Evolutionary conservation across 495 filamentous ascomycete genomes (phyloP).

Genomic region (Penicillium atrosanguineum): DNA sequence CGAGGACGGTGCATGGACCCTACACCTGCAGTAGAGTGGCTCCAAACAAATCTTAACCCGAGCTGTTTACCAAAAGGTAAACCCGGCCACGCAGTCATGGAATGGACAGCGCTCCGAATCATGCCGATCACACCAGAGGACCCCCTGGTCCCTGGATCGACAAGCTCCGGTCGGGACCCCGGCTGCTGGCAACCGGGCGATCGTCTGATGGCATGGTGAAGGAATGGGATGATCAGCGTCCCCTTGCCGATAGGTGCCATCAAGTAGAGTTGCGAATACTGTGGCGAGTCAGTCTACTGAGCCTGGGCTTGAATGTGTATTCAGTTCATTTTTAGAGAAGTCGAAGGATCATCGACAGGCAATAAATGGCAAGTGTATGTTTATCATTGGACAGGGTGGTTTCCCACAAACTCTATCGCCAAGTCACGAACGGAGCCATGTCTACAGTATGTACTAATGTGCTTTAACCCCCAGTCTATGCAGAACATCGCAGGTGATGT

Average conservation of each 20-base stretch:
- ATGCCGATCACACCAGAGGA: constrained; percentile 8
- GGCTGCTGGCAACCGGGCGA: background rate
- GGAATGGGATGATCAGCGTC: constrained; percentile 5
- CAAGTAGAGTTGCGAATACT: background rate
- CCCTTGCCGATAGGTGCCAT: constrained; percentile 12
- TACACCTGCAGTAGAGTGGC: background rate
- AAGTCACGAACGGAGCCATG: background rate
- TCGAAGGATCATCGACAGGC: background rate
- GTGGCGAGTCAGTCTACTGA: background rate
- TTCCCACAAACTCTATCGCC: background rate
- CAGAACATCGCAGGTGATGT: background rate
- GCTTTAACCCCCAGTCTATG: background rate
- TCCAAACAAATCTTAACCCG: background rate
- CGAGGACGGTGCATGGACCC: constrained; percentile 3
- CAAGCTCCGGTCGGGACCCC: constrained; percentile 1
- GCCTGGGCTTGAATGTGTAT: background rate
- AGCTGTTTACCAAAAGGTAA: constrained; percentile 2
- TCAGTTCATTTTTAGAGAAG: background rate
- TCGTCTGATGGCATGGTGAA: background rate
- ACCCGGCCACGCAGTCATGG: constrained; percentile 1
- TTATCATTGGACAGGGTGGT: background rate
- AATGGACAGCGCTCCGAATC: constrained; percentile 11
- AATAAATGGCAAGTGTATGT: background rate
- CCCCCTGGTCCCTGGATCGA: constrained; percentile 6
- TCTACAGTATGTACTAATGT: background rate